A percentile compares a stretch with the other conserved stretches of the same genome.
Conservation (phyloP, 1,284 basidiomycete genomes). For the Mycena sp. region DNA sequence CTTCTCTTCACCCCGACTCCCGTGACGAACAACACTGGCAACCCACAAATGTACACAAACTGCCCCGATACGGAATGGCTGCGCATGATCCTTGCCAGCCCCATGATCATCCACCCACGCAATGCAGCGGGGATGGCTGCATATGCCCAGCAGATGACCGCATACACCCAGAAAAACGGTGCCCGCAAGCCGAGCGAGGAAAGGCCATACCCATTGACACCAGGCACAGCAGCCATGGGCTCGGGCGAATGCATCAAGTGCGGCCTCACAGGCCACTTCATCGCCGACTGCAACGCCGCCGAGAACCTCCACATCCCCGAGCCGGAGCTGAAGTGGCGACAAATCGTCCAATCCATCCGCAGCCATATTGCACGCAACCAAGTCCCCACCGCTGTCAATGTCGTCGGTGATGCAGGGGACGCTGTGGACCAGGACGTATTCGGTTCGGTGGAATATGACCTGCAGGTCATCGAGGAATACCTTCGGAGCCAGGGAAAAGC, state of each 20-base stretch:
- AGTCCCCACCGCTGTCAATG: neutral
- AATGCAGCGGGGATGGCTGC: neutral
- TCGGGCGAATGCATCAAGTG: too few species aligned
- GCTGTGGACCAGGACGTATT: neutral
- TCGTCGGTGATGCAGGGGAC: neutral
- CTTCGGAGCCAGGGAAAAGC: slow-evolving; percentile 9
- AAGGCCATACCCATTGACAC: slow-evolving; percentile 8
- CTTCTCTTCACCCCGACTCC: neutral
- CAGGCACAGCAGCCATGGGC: too few species aligned
- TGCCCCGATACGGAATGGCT: slow-evolving; percentile 1
- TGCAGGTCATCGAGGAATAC: neutral
- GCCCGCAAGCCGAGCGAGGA: neutral
- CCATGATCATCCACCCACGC: too few species aligned
- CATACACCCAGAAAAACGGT: neutral
- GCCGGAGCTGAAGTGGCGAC: neutral
- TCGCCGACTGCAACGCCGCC: neutral
- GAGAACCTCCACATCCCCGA: neutral
- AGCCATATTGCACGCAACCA: neutral
- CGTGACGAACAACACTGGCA: neutral
- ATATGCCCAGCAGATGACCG: slow-evolving; percentile 2
- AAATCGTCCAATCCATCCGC: neutral
- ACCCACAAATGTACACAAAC: neutral
- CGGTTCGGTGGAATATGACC: slow-evolving; percentile 2
- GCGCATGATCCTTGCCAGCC: neutral
- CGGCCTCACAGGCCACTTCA: too few species aligned